Conservation (phyloP, 2,329 filamentous ascomycete species). For the Fusarium caatingaense region DNA sequence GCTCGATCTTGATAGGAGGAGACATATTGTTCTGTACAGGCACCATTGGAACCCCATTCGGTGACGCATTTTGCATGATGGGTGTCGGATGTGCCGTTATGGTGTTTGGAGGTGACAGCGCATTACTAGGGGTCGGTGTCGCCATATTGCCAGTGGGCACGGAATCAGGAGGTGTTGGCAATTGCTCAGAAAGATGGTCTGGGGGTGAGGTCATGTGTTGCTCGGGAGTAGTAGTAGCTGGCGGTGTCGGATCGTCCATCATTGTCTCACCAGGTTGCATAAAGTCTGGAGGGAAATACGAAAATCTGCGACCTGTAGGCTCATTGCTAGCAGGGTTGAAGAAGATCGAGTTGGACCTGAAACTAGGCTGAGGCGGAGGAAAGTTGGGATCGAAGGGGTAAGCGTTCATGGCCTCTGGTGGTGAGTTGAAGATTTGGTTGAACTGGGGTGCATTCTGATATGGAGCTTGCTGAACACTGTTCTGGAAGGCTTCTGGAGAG, state of each 20-base stretch:
- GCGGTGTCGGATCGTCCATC: slow-evolving; percentile 52
- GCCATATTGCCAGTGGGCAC: slow-evolving; percentile 48
- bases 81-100: slow-evolving; percentile 49
- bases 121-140: slow-evolving; percentile 47
- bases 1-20: slow-evolving; percentile 46
- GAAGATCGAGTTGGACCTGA: slow-evolving; percentile 76
- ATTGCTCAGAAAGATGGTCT: slow-evolving; percentile 49
- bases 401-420: slow-evolving; percentile 63
- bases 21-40: slow-evolving; percentile 49
- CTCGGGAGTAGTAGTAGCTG: slow-evolving; percentile 48
- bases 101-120: slow-evolving; percentile 54
- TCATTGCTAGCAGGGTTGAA: slow-evolving; percentile 67
- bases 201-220: slow-evolving; percentile 45
- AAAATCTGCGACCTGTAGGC: slow-evolving; percentile 67
- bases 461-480: slow-evolving; percentile 50
- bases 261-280: slow-evolving; percentile 49
- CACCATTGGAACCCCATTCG: slow-evolving; percentile 37
- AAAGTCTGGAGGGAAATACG: slow-evolving; percentile 71
- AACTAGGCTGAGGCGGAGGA: slow-evolving; percentile 62
- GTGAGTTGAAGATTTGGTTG: slow-evolving; percentile 67
- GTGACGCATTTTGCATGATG: slow-evolving; percentile 47
- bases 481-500: slow-evolving; percentile 49
- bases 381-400: slow-evolving; percentile 59
- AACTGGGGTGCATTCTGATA: slow-evolving; percentile 66
- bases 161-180: slow-evolving; percentile 60